Percentiles rank a stretch among this genome's conserved stretches.
These are phyloP conservation scores for Rhodotorula sp. DNA, from an alignment of 1,284 basidiomycete genomes.

Conservation along the genomic window DNA sequence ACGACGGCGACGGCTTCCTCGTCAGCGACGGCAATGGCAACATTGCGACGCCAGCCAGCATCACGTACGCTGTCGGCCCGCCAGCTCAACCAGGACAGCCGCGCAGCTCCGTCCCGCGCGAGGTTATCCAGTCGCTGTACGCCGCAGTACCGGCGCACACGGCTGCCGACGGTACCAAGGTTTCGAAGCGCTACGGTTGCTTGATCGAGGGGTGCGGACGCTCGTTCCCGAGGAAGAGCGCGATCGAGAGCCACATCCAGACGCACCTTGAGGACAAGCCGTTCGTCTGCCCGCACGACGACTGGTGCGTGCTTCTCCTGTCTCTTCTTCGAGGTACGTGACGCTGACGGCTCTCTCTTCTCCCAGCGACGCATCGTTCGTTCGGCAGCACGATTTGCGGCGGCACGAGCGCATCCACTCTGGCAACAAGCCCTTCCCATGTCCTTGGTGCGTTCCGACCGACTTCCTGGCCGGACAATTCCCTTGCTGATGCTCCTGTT, in stretches of 20 bases:
- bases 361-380: slow-evolving; percentile 47
- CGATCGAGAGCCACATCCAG: slow-evolving; percentile 54
- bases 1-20: slow-evolving; percentile 17
- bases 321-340: neutral
- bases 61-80: slow-evolving; percentile 29
- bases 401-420: slow-evolving; percentile 53
- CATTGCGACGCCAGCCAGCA: slow-evolving; percentile 9
- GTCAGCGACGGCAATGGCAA: slow-evolving; percentile 15
- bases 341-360: neutral
- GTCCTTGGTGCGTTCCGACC: slow-evolving; percentile 49
- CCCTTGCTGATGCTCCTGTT: neutral
- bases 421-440: slow-evolving; percentile 52
- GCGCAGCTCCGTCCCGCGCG: slow-evolving; percentile 28
- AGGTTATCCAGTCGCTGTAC: slow-evolving; percentile 41
- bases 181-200: slow-evolving; percentile 48
- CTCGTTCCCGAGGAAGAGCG: slow-evolving; percentile 52
- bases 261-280: slow-evolving; percentile 56
- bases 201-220: slow-evolving; percentile 51
- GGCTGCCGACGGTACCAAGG: slow-evolving; percentile 28
- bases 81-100: slow-evolving; percentile 17
- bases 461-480: neutral
- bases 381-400: slow-evolving; percentile 53
- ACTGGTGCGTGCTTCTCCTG: slow-evolving; percentile 44
- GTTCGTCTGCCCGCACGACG: slow-evolving; percentile 49
- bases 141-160: slow-evolving; percentile 25